phyloP scores from a whole-genome alignment of 306 rosid species.

The Vicia sativa region DNA sequence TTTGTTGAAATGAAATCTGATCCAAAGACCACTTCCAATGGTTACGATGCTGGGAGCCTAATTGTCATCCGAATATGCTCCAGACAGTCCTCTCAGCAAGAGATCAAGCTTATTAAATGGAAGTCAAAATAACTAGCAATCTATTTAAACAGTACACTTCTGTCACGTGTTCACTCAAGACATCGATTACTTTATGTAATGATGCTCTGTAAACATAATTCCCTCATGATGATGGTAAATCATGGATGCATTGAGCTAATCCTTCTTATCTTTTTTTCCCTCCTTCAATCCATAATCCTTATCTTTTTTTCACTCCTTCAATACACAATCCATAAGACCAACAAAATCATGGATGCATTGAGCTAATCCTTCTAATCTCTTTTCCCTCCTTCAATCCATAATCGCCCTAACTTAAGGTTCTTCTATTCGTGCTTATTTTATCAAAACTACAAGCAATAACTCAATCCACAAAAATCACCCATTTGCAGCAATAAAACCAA shows the following conservation, averaged over 20 bases:
- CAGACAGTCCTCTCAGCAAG: neutral
- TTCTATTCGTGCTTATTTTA: neutral
- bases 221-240: neutral
- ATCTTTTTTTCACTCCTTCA: neutral
- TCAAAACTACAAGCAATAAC: slow-evolving; percentile 8
- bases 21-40: no score
- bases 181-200: slow-evolving; percentile 12
- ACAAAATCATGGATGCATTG: neutral
- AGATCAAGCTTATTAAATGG: neutral
- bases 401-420: neutral
- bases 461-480: neutral
- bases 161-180: neutral
- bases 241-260: slow-evolving; percentile 6
- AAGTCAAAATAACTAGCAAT: neutral
- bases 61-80: neutral
- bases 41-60: no score
- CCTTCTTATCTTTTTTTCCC: neutral
- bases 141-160: neutral
- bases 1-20: neutral
- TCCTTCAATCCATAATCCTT: neutral
- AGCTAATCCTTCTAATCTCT: neutral
- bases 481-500: slow-evolving; percentile 19
- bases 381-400: neutral
- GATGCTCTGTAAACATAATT: neutral
- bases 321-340: neutral